Evolutionary conservation across 179 eudicot species (phyloP), one percentile per base, ranked within the genome.

Genomic region (Silene vulgaris): DNA sequence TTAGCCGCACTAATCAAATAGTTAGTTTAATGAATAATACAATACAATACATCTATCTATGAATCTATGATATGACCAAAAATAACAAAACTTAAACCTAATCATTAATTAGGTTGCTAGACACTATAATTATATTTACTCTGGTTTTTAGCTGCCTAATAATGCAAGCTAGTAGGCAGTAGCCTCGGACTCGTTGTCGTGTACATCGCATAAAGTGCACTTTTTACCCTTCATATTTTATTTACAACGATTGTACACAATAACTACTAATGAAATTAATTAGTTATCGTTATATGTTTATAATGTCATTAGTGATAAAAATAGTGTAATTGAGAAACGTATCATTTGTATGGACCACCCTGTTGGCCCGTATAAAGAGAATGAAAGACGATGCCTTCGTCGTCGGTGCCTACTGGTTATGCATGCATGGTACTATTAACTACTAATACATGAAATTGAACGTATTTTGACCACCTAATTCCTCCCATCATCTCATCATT

Each of bases 321-420:
- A 11, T 70, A 17, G 54, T 62, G 29, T 8, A 4, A 67, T 67
- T 37, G 6, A 40, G 35, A 5, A 32, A 1, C 8, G 12, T 21
- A 20, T 50, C 57, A 17, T 60, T 5, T 11, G 19, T 16, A 30
- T 29, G 37, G 75, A 64, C 76, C 80, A 30, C 63, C 63, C n/a
- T n/a, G n/a, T n/a, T n/a, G n/a, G n/a, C n/a, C 21, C 5, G 14
- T 21, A 8, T 32, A 40, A 71, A 61, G 40, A n/a, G 0, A 67
- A 37, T 57, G 50, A 77, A 62, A 71, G 11, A 13, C 45, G 6
- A 37, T 37, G 16, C 5, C n/a, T 13, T 50, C 57, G 77, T 50
- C 57, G 77, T 78, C 81, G 81, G 81, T 74, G 81, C 76, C 72
- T 65, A 11, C 29, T 40, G 43, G 26, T 50, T 50, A 50, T 50